These are phyloP conservation scores for Trametes villosa DNA, from an alignment of 768 basidiomycete species.

Conservation along the genomic window DNA sequence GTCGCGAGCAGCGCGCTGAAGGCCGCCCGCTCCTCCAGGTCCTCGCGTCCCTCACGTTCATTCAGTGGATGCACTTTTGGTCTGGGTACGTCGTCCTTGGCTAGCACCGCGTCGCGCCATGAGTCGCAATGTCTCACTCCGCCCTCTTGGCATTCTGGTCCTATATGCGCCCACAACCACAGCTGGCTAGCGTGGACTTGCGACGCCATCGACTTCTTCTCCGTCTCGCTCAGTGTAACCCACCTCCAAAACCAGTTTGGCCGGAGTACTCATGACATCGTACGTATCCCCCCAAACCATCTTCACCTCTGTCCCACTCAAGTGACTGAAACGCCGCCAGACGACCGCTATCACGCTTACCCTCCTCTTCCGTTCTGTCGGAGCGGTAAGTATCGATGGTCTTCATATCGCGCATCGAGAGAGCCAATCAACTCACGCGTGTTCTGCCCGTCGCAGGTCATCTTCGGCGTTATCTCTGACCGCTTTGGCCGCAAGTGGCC, in stretches of 20 bases:
- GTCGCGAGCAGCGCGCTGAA: conserved; percentile 42
- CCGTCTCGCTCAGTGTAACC: conserved; percentile 63
- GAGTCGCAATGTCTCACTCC: conserved; percentile 5
- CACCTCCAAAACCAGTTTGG: conserved; percentile 53
- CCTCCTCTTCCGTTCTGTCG: conserved; percentile 84
- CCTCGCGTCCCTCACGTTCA: conserved; percentile 47
- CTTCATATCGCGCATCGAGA: neutral
- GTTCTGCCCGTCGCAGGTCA: conserved; percentile 39
- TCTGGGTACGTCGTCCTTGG: conserved; percentile 43
- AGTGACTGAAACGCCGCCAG: conserved; percentile 32
- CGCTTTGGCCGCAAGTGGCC: conserved; percentile 96
- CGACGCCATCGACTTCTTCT: conserved; percentile 88
- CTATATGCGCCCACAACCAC: conserved; percentile 18
- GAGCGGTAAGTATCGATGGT: conserved; percentile 51
- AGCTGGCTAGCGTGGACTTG: conserved; percentile 88
- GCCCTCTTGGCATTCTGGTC: conserved; percentile 2
- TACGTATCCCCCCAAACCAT: conserved; percentile 33
- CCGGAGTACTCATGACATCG: conserved; percentile 47
- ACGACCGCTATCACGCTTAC: conserved; percentile 91
- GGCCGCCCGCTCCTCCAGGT: conserved; percentile 49
- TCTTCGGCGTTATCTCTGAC: conserved; percentile 87
- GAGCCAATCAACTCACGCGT: neutral
- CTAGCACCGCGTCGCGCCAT: neutral
- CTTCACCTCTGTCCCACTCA: neutral
- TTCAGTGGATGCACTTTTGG: conserved; percentile 64